Conservation (phyloP, 495 filamentous ascomycete genomes). For the Penicillium antarcticum region DNA sequence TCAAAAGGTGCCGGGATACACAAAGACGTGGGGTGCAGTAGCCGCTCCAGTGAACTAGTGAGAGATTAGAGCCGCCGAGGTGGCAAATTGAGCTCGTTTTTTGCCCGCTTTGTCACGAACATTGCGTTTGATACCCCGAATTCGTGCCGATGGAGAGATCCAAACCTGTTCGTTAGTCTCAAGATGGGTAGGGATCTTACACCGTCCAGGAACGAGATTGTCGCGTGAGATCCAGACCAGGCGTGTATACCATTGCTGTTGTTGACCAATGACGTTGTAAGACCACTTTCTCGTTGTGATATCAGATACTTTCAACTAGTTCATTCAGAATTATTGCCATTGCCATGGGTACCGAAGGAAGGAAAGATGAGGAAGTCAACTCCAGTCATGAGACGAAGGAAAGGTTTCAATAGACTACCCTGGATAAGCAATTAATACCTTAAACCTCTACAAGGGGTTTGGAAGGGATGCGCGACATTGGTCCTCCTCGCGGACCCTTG, state of each 20-base stretch:
- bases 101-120: neutral
- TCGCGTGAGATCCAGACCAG: neutral
- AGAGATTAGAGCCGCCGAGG: constrained; percentile 16
- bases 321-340: too few species aligned
- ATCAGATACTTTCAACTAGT: neutral
- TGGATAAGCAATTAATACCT: constrained; percentile 17
- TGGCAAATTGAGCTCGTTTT: constrained; percentile 14
- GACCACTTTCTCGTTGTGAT: neutral
- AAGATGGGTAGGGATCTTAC: too few species aligned
- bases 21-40: constrained; percentile 21
- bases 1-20: constrained; percentile 17
- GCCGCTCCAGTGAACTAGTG: constrained; percentile 18
- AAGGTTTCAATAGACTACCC: constrained; percentile 10
- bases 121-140: constrained; percentile 1
- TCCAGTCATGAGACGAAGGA: neutral
- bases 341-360: too few species aligned
- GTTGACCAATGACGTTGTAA: neutral
- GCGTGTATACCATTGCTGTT: neutral
- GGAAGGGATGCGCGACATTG: constrained; percentile 31
- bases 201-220: neutral
- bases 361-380: neutral
- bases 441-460: constrained; percentile 21
- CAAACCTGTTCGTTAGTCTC: neutral
- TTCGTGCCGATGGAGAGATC: neutral
- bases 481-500: constrained; percentile 27